Percentiles rank a stretch among this genome's conserved stretches.
These are phyloP conservation scores for Fraxinus greggii DNA, from an alignment of 305 asterid species.

Conservation along the genomic window DNA sequence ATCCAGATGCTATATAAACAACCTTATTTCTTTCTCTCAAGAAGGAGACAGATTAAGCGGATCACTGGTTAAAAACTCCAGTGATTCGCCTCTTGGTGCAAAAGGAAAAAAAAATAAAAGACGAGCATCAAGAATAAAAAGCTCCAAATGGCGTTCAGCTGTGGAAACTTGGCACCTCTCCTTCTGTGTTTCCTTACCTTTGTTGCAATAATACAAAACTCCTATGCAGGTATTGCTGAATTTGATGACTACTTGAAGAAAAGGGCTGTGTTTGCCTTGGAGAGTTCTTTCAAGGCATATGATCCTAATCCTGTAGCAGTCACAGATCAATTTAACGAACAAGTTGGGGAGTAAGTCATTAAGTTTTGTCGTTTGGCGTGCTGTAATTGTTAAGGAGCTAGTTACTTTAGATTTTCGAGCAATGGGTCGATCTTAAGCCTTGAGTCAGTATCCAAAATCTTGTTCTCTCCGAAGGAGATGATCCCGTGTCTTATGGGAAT, in stretches of 20 bases:
- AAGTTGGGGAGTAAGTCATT: constrained; percentile 58
- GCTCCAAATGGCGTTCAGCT: constrained; percentile 28
- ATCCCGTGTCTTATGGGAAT: background rate
- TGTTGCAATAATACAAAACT: constrained; percentile 28
- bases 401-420: background rate
- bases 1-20: constrained; percentile 2
- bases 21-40: background rate
- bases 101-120: background rate
- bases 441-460: background rate
- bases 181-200: constrained; percentile 29
- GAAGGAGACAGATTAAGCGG: constrained; percentile 9
- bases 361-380: background rate
- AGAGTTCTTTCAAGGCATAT: constrained; percentile 48
- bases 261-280: constrained; percentile 43
- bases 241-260: constrained; percentile 51
- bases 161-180: constrained; percentile 15
- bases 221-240: constrained; percentile 36
- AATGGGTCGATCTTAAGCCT: background rate
- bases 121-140: background rate
- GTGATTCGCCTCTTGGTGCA: constrained; percentile 25
- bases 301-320: constrained; percentile 55
- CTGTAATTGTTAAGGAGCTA: background rate
- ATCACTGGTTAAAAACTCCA: constrained; percentile 28
- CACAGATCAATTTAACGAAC: constrained; percentile 43
- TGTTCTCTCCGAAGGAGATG: background rate